Conservation (phyloP, 257 asterid genomes). For the Lycium barbarum region DNA sequence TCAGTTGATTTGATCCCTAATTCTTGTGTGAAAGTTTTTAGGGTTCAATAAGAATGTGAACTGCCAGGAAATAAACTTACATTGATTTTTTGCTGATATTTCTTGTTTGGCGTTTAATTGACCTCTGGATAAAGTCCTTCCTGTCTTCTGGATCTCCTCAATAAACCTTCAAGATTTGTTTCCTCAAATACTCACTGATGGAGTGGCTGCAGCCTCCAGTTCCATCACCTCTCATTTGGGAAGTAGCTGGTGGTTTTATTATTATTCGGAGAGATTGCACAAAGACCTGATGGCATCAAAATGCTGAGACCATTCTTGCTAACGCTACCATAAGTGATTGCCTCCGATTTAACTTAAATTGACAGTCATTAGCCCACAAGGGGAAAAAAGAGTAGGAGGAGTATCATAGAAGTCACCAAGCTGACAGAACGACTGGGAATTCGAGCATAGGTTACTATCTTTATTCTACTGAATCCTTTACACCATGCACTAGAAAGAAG, state of each 20-base stretch:
- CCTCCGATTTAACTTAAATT: neutral
- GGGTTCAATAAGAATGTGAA: slow-evolving; percentile 25
- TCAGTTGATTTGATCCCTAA: neutral
- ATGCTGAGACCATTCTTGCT: neutral
- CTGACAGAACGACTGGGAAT: neutral
- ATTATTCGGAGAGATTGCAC: neutral
- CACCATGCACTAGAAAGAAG: neutral
- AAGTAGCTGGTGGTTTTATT: neutral
- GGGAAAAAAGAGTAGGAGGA: neutral
- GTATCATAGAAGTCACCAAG: neutral
- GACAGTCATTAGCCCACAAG: neutral
- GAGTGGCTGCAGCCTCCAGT: slow-evolving; percentile 7
- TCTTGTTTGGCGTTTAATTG: slow-evolving; percentile 12
- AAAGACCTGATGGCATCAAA: neutral
- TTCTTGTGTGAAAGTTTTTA: slow-evolving; percentile 13
- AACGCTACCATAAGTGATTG: neutral
- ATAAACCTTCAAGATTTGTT: neutral
- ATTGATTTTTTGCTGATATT: neutral
- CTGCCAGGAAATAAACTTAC: neutral
- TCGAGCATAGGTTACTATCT: neutral
- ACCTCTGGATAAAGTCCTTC: neutral
- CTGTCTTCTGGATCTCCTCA: neutral
- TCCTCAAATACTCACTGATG: slow-evolving; percentile 8
- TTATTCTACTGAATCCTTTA: neutral
- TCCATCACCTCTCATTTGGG: slow-evolving; percentile 8